Conservation (phyloP, 805 yeast species). For the Dipodascus geniculatus region DNA sequence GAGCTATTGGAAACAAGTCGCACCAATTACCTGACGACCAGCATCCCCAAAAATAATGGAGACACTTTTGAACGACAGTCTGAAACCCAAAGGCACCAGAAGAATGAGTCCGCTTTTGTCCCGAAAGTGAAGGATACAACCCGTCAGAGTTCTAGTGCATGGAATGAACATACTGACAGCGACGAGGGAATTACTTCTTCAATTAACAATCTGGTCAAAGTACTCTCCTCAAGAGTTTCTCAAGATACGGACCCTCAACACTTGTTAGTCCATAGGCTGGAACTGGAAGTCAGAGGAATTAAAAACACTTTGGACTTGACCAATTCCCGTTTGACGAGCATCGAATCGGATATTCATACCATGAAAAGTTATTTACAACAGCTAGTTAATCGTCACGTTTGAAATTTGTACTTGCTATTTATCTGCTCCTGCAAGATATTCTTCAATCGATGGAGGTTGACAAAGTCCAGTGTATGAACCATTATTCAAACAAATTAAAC, state of each 20-base stretch:
- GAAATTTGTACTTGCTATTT: neutral
- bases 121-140: too few species aligned
- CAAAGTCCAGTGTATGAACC: neutral
- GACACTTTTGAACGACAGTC: too few species aligned
- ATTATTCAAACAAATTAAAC: neutral
- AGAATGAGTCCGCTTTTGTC: too few species aligned
- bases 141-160: too few species aligned
- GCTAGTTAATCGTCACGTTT: neutral
- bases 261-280: neutral
- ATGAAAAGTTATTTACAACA: neutral
- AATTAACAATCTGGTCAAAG: neutral
- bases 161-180: too few species aligned
- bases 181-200: neutral
- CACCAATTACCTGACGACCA: neutral
- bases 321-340: neutral
- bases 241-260: neutral
- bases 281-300: neutral
- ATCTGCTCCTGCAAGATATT: neutral
- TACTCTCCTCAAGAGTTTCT: neutral
- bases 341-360: neutral
- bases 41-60: neutral
- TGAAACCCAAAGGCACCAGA: too few species aligned
- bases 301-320: neutral
- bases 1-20: neutral
- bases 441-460: neutral